phyloP scores from a whole-genome alignment of 805 yeast species.

The Pichia rugopelliculosa region DNA sequence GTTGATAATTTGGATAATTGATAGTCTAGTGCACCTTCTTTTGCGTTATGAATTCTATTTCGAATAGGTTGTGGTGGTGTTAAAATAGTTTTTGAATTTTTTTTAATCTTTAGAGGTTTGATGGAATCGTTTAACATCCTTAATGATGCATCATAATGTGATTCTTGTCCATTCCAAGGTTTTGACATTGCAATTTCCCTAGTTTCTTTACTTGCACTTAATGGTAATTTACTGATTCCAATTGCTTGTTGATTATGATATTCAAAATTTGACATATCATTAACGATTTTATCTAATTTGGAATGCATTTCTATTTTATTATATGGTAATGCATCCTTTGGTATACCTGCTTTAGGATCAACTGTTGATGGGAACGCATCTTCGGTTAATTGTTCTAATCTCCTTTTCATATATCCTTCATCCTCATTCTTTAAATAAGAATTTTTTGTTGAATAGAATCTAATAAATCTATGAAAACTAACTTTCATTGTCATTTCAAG shows the following conservation, averaged over 20 bases:
- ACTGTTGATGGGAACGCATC: slow-evolving; percentile 31
- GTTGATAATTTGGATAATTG: slow-evolving; percentile 36
- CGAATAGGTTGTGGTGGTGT: slow-evolving; percentile 14
- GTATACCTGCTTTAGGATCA: slow-evolving; percentile 30
- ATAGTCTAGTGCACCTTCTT: slow-evolving; percentile 62
- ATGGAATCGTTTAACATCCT: slow-evolving; percentile 51
- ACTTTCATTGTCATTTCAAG: too few relatives aligned
- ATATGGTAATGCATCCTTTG: slow-evolving; percentile 21
- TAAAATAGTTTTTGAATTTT: slow-evolving; percentile 1
- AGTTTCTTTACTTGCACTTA: slow-evolving; percentile 35
- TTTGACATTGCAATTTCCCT: slow-evolving; percentile 40
- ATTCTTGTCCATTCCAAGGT: slow-evolving; percentile 59
- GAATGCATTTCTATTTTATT: slow-evolving; percentile 16
- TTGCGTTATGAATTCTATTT: slow-evolving; percentile 49
- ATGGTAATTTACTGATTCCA: slow-evolving; percentile 36
- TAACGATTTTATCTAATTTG: slow-evolving; percentile 25
- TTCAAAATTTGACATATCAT: slow-evolving; percentile 26
- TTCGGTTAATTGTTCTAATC: slow-evolving; percentile 37
- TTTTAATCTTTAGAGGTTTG: slow-evolving; percentile 27
- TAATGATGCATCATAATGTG: slow-evolving; percentile 36
- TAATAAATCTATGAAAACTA: too few relatives aligned
- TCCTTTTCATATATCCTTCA: slow-evolving; percentile 26
- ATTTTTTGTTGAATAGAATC: background rate
- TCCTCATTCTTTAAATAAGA: slow-evolving; percentile 5
- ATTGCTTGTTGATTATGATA: slow-evolving; percentile 34